A percentile compares a stretch with the other conserved stretches of the same genome.
Evolutionary conservation across 257 asterid species (phyloP).

Genomic region (Apocynum venetum): DNA sequence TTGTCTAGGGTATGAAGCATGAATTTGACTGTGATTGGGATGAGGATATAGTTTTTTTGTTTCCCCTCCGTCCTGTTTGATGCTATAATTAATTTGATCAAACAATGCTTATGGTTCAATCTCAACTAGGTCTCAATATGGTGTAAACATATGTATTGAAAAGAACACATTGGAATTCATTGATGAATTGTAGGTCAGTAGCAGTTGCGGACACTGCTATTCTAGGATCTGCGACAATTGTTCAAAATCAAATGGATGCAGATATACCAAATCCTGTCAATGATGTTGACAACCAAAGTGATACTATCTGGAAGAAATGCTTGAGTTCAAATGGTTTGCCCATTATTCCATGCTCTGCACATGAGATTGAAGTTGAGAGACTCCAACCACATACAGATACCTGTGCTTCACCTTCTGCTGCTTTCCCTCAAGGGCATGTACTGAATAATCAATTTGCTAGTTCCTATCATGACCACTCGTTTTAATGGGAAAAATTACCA

Average conservation of each 20-base stretch:
- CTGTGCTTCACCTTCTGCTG: conserved; percentile 20
- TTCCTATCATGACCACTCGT: conserved; percentile 49
- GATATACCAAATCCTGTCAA: conserved; percentile 18
- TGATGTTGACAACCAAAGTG: conserved; percentile 15
- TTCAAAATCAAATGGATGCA: conserved; percentile 32
- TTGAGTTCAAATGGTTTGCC: background rate
- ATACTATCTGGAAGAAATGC: background rate
- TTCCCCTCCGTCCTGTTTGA: background rate
- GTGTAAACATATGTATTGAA: background rate
- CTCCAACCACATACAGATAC: conserved; percentile 17
- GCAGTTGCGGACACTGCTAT: conserved; percentile 21
- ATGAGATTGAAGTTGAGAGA: conserved; percentile 17
- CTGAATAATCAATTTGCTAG: conserved; percentile 7
- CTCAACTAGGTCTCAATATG: background rate
- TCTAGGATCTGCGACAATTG: conserved; percentile 17
- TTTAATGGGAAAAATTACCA: conserved; percentile 58
- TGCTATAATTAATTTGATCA: background rate
- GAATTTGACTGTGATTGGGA: background rate
- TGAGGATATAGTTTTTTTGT: background rate
- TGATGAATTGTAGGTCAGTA: conserved; percentile 23
- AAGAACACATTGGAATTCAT: background rate
- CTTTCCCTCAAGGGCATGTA: conserved; percentile 24
- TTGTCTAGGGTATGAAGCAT: background rate
- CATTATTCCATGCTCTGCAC: conserved; percentile 15
- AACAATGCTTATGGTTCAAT: background rate